A percentile compares a stretch with the other conserved stretches of the same genome.
Conservation (phyloP, 306 rosid species). For the Citrullus amarus region DNA sequence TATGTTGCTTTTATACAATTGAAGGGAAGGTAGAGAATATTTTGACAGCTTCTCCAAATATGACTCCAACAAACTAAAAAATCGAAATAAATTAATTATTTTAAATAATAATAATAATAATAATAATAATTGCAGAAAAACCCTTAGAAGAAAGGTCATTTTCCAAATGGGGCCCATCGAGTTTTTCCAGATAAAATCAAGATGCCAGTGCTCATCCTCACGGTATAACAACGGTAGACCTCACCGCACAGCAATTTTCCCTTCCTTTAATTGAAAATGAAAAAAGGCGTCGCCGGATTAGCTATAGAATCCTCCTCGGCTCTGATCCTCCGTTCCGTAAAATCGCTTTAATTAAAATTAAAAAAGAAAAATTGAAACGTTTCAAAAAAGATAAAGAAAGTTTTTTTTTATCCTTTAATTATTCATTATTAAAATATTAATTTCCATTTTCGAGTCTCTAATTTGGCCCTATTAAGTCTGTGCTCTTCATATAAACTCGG, state of each 20-base stretch:
- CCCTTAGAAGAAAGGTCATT: not conserved
- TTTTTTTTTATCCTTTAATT: not conserved
- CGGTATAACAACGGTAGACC: not conserved
- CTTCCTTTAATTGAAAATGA: constrained; percentile 4
- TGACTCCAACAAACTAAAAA: not conserved
- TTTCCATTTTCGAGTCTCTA: not conserved
- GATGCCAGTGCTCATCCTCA: not conserved
- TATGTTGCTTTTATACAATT: not conserved
- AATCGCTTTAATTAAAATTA: constrained; percentile 9
- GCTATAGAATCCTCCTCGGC: constrained; percentile 23
- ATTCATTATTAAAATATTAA: not conserved
- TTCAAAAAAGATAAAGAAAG: not conserved
- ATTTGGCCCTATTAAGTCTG: constrained; percentile 1
- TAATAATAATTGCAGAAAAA: not conserved
- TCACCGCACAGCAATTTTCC: not conserved
- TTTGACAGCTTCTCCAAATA: not conserved
- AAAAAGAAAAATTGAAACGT: not conserved
- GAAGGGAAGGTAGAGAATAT: not conserved
- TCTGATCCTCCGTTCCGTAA: constrained; percentile 18
- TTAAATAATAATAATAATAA: too few relatives aligned
- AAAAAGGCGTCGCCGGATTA: constrained; percentile 14
- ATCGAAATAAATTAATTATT: not conserved
- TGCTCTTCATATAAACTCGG: constrained; percentile 3
- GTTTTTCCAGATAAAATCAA: not conserved
- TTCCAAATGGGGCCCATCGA: not conserved